A percentile compares a stretch with the other conserved stretches of the same genome.
phyloP scores from a whole-genome alignment of 2,329 filamentous ascomycete species.

The Neonectria faginata region DNA sequence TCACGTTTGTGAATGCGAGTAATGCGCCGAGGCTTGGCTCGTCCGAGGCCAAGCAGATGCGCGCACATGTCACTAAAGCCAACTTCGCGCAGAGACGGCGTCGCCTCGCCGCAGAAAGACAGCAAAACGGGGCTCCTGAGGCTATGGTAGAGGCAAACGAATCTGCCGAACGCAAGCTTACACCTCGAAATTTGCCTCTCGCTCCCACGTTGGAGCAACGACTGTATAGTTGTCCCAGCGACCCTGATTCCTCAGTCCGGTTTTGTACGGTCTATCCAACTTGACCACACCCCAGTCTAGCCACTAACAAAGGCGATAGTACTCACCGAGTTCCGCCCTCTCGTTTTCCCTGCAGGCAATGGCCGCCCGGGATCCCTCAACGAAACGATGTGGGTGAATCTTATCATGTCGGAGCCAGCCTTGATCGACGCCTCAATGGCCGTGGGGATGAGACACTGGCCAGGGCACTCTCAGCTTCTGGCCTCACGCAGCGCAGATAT shows the following conservation, averaged over 20 bases:
- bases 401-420: slow-evolving; percentile 41
- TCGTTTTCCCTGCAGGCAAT: slow-evolving; percentile 30
- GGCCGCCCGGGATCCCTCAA: slow-evolving; percentile 15
- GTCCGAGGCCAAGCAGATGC: slow-evolving; percentile 29
- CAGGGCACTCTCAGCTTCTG: neutral
- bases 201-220: neutral
- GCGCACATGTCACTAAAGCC: slow-evolving; percentile 36
- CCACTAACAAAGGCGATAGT: slow-evolving; percentile 17
- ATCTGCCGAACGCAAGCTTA: neutral
- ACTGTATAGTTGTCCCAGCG: neutral
- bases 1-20: slow-evolving; percentile 38
- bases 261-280: slow-evolving; percentile 7
- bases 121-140: neutral
- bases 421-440: slow-evolving; percentile 42
- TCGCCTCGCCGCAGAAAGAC: slow-evolving; percentile 22
- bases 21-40: slow-evolving; percentile 27
- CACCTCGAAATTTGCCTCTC: neutral
- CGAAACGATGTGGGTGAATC: slow-evolving; percentile 30
- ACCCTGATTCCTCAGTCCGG: slow-evolving; percentile 8
- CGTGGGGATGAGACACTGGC: slow-evolving; percentile 30
- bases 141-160: fast-evolving
- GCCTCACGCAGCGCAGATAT: slow-evolving; percentile 11
- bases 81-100: slow-evolving; percentile 36
- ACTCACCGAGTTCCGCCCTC: slow-evolving; percentile 28
- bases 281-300: neutral